A percentile compares a stretch with the other conserved stretches of the same genome.
Evolutionary conservation across 2,329 filamentous ascomycete genomes (phyloP).

Genomic region (Arthroderma sp.): DNA sequence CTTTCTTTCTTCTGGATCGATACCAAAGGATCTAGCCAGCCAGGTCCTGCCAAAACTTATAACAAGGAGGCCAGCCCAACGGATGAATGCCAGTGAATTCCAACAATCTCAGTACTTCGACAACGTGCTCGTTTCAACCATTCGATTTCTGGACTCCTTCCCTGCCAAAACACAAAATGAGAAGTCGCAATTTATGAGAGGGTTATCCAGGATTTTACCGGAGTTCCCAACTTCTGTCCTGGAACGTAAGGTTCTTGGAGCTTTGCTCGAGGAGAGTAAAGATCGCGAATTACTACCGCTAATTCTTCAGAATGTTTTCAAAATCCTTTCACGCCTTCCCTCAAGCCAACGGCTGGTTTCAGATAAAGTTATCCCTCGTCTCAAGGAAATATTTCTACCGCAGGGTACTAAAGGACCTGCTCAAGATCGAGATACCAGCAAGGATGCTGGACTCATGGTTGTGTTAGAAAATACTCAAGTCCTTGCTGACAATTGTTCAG

Average conservation of each 20-base stretch:
- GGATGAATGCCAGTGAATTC: slow-evolving; percentile 79
- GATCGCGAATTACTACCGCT: slow-evolving; percentile 75
- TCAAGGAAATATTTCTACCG: slow-evolving; percentile 70
- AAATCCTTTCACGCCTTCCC: slow-evolving; percentile 68
- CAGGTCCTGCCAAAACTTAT: slow-evolving; percentile 76
- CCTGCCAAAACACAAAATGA: slow-evolving; percentile 85
- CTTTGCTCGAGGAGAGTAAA: slow-evolving; percentile 83
- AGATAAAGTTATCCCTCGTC: slow-evolving; percentile 70
- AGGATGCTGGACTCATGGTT: slow-evolving; percentile 85
- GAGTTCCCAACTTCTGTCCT: slow-evolving; percentile 90
- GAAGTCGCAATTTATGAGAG: slow-evolving; percentile 83
- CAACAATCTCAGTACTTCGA: slow-evolving; percentile 95
- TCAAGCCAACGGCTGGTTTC: slow-evolving; percentile 66
- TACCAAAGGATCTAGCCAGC: slow-evolving; percentile 65
- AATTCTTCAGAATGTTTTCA: slow-evolving; percentile 85
- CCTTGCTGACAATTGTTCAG: slow-evolving; percentile 68
- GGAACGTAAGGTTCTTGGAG: slow-evolving; percentile 86
- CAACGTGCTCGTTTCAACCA: slow-evolving; percentile 90
- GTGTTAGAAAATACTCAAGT: slow-evolving; percentile 70
- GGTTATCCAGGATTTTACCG: slow-evolving; percentile 71
- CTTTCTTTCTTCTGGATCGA: slow-evolving; percentile 64
- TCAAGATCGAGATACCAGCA: slow-evolving; percentile 63
- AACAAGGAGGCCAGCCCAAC: slow-evolving; percentile 72
- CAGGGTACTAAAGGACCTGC: slow-evolving; percentile 38
- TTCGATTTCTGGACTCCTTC: slow-evolving; percentile 82